A percentile compares a stretch with the other conserved stretches of the same genome.
phyloP scores from a whole-genome alignment of 768 basidiomycete genomes.

The Trametes coccinea region DNA sequence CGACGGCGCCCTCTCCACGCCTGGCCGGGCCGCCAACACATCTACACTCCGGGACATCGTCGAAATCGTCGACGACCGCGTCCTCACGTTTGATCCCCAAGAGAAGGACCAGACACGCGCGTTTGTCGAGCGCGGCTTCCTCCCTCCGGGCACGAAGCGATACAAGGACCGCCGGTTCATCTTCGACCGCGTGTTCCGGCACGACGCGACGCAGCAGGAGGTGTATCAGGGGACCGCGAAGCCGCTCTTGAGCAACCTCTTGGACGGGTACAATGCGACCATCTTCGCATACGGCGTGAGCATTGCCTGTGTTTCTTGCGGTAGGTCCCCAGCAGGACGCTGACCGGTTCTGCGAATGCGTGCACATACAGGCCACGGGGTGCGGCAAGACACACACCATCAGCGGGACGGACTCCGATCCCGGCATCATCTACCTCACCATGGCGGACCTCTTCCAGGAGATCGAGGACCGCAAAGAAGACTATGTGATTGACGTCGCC shows the following conservation, averaged over 20 bases:
- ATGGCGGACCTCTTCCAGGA: constrained; percentile 96
- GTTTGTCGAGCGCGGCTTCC: constrained; percentile 82
- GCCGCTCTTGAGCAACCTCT: constrained; percentile 78
- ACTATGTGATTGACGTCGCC: constrained; percentile 83
- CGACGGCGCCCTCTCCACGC: constrained; percentile 82
- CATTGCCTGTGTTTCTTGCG: background rate
- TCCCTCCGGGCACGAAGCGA: constrained; percentile 85
- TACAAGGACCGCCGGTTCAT: constrained; percentile 98
- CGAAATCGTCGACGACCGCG: constrained; percentile 91
- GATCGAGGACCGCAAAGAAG: constrained; percentile 84
- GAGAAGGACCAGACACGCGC: constrained; percentile 80
- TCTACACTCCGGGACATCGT: constrained; percentile 74
- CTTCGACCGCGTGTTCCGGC: constrained; percentile 91
- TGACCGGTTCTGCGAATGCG: background rate
- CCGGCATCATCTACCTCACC: constrained; percentile 93
- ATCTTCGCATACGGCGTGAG: constrained; percentile 98
- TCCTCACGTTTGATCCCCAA: constrained; percentile 94
- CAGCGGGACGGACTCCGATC: constrained; percentile 84
- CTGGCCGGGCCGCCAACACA: constrained; percentile 47
- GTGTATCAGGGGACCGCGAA: constrained; percentile 87
- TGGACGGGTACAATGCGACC: constrained; percentile 96
- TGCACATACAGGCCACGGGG: constrained; percentile 85
- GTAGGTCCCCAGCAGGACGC: background rate
- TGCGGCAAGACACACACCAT: constrained; percentile 99
- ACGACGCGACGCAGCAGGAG: constrained; percentile 78